Conservation (phyloP, 2,329 filamentous ascomycete genomes). For the Alternaria ventricosa region DNA sequence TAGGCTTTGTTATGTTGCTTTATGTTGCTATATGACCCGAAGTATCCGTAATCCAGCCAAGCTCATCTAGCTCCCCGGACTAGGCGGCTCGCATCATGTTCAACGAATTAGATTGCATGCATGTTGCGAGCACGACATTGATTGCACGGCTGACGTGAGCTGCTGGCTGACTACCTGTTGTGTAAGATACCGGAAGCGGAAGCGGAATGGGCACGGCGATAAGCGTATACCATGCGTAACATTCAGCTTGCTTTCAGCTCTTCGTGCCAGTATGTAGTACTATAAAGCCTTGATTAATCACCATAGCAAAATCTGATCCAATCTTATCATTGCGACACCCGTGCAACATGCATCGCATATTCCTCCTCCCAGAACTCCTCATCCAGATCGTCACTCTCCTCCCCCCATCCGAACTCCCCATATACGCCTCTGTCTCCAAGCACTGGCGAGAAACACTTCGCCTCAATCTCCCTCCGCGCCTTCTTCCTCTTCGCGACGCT, state of each 20-base stretch:
- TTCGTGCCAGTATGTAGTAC: not conserved
- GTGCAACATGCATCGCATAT: conserved; percentile 17
- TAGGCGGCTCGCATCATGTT: not conserved
- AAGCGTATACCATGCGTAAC: not conserved
- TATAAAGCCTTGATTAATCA: not conserved
- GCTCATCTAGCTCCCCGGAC: not conserved
- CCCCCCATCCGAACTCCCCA: not conserved
- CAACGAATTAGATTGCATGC: not conserved
- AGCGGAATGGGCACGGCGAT: not conserved
- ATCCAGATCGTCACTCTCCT: conserved; percentile 16
- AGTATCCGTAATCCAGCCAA: not conserved
- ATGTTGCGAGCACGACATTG: not conserved
- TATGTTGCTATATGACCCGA: no score
- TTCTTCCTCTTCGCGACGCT: conserved; percentile 10
- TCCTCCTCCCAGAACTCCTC: conserved; percentile 23
- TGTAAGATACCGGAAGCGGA: not conserved
- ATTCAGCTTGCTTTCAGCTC: not conserved
- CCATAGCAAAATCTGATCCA: not conserved
- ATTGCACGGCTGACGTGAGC: not conserved
- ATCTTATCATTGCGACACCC: not conserved
- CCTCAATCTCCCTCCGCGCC: conserved; percentile 13
- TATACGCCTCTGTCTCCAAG: conserved; percentile 6
- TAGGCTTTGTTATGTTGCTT: not conserved
- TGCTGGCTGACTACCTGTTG: not conserved
- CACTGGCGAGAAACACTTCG: conserved; percentile 10